These are phyloP conservation scores for Rhodotorula diobovata DNA, from an alignment of 768 basidiomycete genomes.

Conservation along the genomic window DNA sequence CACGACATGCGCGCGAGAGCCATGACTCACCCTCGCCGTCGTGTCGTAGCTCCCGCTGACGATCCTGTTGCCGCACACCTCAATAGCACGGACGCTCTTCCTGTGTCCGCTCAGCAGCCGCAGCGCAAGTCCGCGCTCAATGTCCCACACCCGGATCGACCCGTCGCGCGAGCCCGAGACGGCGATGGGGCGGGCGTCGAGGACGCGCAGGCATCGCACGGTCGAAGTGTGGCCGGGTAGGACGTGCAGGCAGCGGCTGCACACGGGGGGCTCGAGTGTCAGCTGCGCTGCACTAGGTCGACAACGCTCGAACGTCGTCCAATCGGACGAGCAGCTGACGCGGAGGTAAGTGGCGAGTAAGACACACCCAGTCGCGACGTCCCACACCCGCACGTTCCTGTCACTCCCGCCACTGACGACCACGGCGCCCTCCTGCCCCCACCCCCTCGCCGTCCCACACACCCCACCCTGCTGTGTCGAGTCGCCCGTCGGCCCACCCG, in stretches of 20 bases:
- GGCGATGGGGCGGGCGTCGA: conserved; percentile 80
- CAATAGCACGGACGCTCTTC: conserved; percentile 78
- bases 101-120: conserved; percentile 69
- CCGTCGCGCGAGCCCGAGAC: conserved; percentile 84
- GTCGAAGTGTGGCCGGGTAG: conserved; percentile 83
- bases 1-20: no score
- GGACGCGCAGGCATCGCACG: conserved; percentile 79
- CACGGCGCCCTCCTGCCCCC: conserved; percentile 77
- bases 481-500: conserved; percentile 34
- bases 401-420: conserved; percentile 93
- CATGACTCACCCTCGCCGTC: conserved; percentile 67
- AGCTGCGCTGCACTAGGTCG: no score
- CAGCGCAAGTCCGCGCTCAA: conserved; percentile 61
- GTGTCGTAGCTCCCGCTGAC: conserved; percentile 93
- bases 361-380: conserved; percentile 74
- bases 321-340: no score
- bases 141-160: conserved; percentile 86
- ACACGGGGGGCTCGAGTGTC: background rate
- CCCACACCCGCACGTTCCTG: conserved; percentile 86
- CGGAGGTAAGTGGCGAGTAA: no score
- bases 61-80: conserved; percentile 73
- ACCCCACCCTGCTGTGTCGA: conserved; percentile 44
- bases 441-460: conserved; percentile 71
- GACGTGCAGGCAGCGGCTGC: conserved; percentile 65
- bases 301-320: no score